Evolutionary conservation across 345 rosid species (phyloP).

Genomic region (Pelargonium nanum): DNA sequence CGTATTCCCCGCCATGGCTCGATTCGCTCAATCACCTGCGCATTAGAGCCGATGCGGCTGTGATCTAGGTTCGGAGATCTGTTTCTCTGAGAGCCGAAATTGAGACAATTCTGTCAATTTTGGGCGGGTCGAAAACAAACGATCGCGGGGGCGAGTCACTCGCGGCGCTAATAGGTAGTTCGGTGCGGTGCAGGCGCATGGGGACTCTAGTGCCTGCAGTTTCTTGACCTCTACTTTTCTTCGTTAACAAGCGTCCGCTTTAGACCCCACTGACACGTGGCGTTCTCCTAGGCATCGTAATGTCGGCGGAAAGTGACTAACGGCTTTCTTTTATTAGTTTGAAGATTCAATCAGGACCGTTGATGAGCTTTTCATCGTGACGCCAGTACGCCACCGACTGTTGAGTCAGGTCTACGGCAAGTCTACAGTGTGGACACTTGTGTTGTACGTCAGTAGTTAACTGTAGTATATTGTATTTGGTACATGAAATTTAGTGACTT

Average conservation of each 20-base stretch:
- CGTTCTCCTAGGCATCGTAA: too few species aligned
- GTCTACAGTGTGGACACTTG: neutral
- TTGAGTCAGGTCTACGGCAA: neutral
- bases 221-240: too few species aligned
- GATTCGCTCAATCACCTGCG: neutral
- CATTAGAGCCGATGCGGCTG: neutral
- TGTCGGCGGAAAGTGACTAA: too few species aligned
- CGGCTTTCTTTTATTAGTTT: too few species aligned
- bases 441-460: neutral
- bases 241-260: neutral
- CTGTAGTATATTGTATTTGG: too few species aligned
- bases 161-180: neutral
- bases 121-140: constrained; percentile 15
- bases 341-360: neutral
- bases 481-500: too few species aligned
- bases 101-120: constrained; percentile 5
- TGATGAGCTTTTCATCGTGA: neutral
- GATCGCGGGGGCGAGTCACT: neutral
- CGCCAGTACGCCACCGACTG: neutral
- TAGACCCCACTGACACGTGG: neutral
- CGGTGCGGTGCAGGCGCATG: constrained; percentile 10
- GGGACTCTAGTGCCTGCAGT: neutral
- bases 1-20: constrained; percentile 37
- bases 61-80: constrained; percentile 5
- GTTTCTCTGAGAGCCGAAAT: neutral